Evolutionary conservation across 371 early-diverging fungal genomes (phyloP).

Genomic region (Mucor lusitanicus): DNA sequence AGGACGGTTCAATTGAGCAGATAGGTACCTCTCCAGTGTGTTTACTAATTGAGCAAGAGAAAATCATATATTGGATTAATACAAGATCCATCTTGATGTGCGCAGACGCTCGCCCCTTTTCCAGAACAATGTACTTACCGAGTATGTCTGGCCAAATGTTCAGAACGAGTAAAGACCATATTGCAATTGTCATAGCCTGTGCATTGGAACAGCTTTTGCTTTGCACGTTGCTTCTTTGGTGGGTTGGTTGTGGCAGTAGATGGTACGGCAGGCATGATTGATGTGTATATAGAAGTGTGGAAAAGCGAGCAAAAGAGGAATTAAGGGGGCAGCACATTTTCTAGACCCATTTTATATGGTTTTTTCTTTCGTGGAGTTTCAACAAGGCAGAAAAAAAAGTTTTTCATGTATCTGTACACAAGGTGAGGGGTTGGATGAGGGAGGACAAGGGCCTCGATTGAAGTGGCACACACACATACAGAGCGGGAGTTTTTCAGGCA

Average conservation of each 20-base stretch:
- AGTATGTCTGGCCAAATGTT: conserved; percentile 61
- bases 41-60: conserved; percentile 33
- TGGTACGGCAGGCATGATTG: conserved; percentile 7
- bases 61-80: not conserved
- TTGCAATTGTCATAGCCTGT: conserved; percentile 58
- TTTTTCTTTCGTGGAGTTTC: not conserved
- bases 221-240: conserved; percentile 22
- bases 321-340: not conserved
- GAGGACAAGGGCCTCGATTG: conserved; percentile 3
- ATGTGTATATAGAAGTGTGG: conserved; percentile 2
- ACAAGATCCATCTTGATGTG: not conserved
- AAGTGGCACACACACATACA: not conserved
- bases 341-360: conserved; percentile 1
- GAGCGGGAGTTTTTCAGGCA: not conserved
- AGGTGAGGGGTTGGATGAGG: not conserved
- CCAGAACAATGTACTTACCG: conserved; percentile 26
- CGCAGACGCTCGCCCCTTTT: not conserved
- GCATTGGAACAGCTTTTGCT: conserved; percentile 59
- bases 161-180: conserved; percentile 65
- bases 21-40: conserved; percentile 56
- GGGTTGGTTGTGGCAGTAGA: not conserved
- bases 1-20: not conserved
- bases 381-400: not conserved
- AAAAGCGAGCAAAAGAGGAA: conserved; percentile 1
- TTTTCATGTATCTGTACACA: not conserved